Evolutionary conservation across 2,329 filamentous ascomycete species (phyloP), one percentile per base, ranked within the genome.

Genomic region (Nothopassalora personata): DNA sequence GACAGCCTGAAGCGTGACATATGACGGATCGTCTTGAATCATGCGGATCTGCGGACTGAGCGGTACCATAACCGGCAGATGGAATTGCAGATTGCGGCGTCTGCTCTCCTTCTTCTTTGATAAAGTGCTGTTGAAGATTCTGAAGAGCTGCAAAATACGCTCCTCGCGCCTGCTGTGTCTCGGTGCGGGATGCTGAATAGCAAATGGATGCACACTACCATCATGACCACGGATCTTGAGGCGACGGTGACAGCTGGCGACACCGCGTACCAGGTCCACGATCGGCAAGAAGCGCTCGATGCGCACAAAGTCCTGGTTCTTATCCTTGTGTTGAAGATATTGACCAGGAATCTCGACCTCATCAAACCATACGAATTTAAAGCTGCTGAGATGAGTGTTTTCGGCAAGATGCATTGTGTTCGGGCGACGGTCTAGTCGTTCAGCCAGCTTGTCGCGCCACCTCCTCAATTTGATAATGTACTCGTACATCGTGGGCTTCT

Each of bases 261-360:
- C 91, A 9, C 88, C 90, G 57, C 94, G 87, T 46, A 99, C 90
- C 54, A 97, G 82, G 67, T 99, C 93, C 19, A 99, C 91, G 65
- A 94, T 90, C 9, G 95, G 92, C 68, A 99, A 77, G 83, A 99
- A 99, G 27, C 93, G 88, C 73, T 99, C 95, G 65, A 99, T 97
- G 49, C 92, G 88, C 65, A 99, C 88, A 72, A 99, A 99, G 73
- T 99, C 94, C 68, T 96, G 91, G 74, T 99, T 99, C 83, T 97
- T 99, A 70, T 99, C 95, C 74, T 94, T 95, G 77, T 97, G 94
- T 72, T 96, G 87, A 63, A 97, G 79, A 74, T 99, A 99, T 73
- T 99, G 94, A 0, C 94, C 94, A 3, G 95, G 95, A 36, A 99
- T 86, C 75, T 99, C 94, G 11, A 99, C 93, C 69, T 99, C 95